Percentiles rank a stretch among this genome's conserved stretches.
These are phyloP conservation scores for Leccinum colubrinum DNA, from an alignment of 1,284 basidiomycete genomes.

Conservation along the genomic window DNA sequence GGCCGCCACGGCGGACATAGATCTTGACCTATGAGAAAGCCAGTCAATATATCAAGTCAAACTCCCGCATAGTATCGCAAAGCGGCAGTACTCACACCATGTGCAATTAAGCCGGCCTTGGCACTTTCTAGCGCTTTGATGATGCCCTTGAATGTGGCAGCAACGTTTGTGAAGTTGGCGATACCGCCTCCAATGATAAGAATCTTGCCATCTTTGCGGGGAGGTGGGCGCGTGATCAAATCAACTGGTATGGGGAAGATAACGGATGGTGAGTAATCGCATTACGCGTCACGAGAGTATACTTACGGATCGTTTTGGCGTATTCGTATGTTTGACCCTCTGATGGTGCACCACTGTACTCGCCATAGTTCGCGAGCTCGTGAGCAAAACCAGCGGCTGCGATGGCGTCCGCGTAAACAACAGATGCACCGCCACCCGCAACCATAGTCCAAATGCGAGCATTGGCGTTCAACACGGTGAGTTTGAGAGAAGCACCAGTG, in stretches of 20 bases:
- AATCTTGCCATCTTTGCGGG: constrained; percentile 89
- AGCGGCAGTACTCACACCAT: constrained; percentile 36
- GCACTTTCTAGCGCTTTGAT: constrained; percentile 96
- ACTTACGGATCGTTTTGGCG: constrained; percentile 93
- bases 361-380: constrained; percentile 99
- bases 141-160: constrained; percentile 99
- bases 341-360: constrained; percentile 98
- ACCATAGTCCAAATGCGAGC: constrained; percentile 99
- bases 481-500: constrained; percentile 97
- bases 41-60: neutral
- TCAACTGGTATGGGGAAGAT: constrained; percentile 56
- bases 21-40: constrained; percentile 66
- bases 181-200: constrained; percentile 99
- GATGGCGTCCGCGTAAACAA: constrained; percentile 94
- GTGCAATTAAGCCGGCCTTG: constrained; percentile 81
- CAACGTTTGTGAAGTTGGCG: constrained; percentile 99
- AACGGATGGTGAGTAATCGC: neutral
- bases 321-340: constrained; percentile 99
- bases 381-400: constrained; percentile 95
- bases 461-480: constrained; percentile 93
- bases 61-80: neutral
- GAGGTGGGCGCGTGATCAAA: constrained; percentile 89
- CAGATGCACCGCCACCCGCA: constrained; percentile 84
- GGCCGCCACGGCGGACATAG: constrained; percentile 97
- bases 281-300: neutral